Base-by-base conservation (phyloP, 768 basidiomycete genomes). In the Suillus americanus region DNA sequence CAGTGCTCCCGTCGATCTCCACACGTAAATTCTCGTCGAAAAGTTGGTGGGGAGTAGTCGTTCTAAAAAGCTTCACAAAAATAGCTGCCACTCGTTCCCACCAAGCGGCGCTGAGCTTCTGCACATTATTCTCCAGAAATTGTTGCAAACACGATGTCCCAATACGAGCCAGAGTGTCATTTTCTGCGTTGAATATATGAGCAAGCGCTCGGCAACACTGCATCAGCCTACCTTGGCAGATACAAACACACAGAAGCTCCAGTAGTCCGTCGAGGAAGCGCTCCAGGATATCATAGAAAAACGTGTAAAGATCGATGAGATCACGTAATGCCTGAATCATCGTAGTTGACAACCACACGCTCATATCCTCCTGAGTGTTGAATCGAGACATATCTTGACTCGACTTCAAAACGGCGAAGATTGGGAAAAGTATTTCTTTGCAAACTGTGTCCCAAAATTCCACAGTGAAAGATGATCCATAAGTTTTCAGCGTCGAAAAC, bases 401-500 rank as follows among this genome's bases (percentile, higher is more conserved):
- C 18, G 94, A 96, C 71, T 94, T 94, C 46, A 99, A 82, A 55
- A 99, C 94, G 0, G 95, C 92, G 74, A 99, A 99, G 68, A 99
- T 99, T 0, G 97, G 97, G 85, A 99, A 99, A 51, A 99, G 84
- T 46, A 99, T 85, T 74, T 99, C 93, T 75, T 93, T 90, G 81
- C 93, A 97, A 67, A 99, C 87, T n/a, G 90, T 94, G 71, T 97
- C 94, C 97, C 97, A 99, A 76, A 99, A 99, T 63, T 94, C 92
- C 18, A 91, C 84, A 9, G 92, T 89, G 80, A 92, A 99, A 0
- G 88, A 82, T 5, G 84, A 76, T 0, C 97, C 97, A 70, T 97
- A 90, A 14, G 86, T 90, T 80, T 97, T 98, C 70, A 99, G 83
- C 0, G 96, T 96, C 20, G 87, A 89, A 77, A 99, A 99, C 37